Base-by-base conservation (phyloP, 345 rosid species). In the Syzygium jambos region DNA sequence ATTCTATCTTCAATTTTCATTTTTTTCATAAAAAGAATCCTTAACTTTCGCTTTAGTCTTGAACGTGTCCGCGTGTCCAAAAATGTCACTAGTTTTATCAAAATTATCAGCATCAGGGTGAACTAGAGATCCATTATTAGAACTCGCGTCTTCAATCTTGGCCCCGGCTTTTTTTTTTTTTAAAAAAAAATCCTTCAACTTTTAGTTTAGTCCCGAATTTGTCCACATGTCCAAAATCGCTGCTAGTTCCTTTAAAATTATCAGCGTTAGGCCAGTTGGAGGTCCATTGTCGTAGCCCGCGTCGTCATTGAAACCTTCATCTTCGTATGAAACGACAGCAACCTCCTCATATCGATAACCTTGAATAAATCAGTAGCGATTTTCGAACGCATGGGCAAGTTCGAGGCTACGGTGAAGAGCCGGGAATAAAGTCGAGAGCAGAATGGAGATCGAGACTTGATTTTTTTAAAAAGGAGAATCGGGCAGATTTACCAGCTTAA, bases 241-340 rank as follows among this genome's bases (percentile, higher is more conserved):
- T 1, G 59, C 27, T 21, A 55, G 1, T 21, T 55, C 3, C 25
- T 7, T 55, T 9, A 21, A 34, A 30, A 9, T 4, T 8, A 16
- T 30, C 5, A 4, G 3, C 5, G 17, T 55, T 11, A 0, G 7
- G 7, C 14, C 49, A 38, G 38, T 38, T 19, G 4, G 3, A 38
- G 14, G 4, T 38, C 3, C 38, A 4, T 17, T 17, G 17, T 68
- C 0, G 2, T 1, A 34, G 38, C 21, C 11, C 46, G 0, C 7
- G 0, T 34, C 22, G 4, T 68, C 4, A 5, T 34, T 13, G 0
- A 9, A 2, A 4, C 13, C 49, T 2, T 25, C 4, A n/a, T 6
- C 6, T 61, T 61, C 15, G 7, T 9, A 68, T 4, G 49, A 13
- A 30, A 9, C 7, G 38, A 68, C 5, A 11, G 6, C 7, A 1